Base-by-base conservation (phyloP, 768 basidiomycete species). In the Termitomyces sp. region DNA sequence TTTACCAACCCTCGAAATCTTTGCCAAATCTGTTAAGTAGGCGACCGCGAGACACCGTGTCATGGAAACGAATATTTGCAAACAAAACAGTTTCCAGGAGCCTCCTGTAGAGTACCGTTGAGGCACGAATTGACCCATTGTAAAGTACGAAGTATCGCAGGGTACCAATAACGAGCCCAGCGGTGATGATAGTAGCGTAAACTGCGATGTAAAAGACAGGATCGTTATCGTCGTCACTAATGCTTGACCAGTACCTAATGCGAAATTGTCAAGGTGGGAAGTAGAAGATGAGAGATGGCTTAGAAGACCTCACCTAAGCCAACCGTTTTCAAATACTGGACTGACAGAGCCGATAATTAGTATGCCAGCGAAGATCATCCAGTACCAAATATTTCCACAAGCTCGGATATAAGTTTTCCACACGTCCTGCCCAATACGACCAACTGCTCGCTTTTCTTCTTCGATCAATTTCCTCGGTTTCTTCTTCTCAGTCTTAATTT, bases 11-110 rank as follows among this genome's bases (percentile, higher is more conserved):
- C 74, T 94, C 92, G 55, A 95, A 89, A 66, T 95, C 94, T 68
- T 95, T 95, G 42, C 94, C 93, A 60, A 90, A 89, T 45, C 92
- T 76, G 62, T 94, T 92, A 37, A 94, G 70, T 10, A 91, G 73
- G 2, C 93, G 83, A 5, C 94, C 94, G 37, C 91, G 83, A 50
- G 88, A 91, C 2, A 91, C 82, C 0, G 94, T 97, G 65, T 97
- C 94, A 63, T 96, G 94, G 78, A 97, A 96, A 41, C 94, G 83
- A 55, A 96, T 86, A 45, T 91, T 83, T 8, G 94, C 91, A 64
- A 94, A 94, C 1, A 97, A 74, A 3, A 96, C 86, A 0, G 85
- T 70, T 65, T 95, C 88, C 27, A 95, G 73, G 39, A 95, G 77
- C 35, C 76, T 74, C 66, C 89, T 76, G 71, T 96, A 92, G 14